phyloP scores from a whole-genome alignment of 139 green algal genomes.

The Parachlorella kessleri region DNA sequence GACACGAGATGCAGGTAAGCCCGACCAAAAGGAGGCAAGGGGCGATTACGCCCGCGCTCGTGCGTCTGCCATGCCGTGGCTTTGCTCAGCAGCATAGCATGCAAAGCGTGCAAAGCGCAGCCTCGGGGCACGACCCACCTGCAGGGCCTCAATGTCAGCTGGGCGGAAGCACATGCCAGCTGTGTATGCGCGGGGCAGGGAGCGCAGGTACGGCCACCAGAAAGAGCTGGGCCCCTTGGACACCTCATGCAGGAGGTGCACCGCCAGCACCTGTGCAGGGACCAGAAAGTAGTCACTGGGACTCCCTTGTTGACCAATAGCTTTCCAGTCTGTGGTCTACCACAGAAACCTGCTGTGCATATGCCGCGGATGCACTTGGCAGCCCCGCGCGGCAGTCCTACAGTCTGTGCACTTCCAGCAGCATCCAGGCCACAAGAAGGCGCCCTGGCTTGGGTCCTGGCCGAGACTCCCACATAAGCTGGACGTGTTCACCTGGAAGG shows the following conservation, averaged over 20 bases:
- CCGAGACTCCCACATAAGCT: too few relatives aligned
- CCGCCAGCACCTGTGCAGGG: conserved; percentile 55
- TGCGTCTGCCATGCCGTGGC: too few relatives aligned
- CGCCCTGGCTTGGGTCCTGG: too few relatives aligned
- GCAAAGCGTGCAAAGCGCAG: too few relatives aligned
- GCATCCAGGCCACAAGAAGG: not conserved
- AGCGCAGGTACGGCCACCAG: conserved; percentile 74
- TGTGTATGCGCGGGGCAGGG: conserved; percentile 65
- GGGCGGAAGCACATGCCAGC: conserved; percentile 46
- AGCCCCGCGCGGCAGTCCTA: not conserved
- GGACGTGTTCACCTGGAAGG: conserved; percentile 21
- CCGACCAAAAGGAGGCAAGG: not conserved
- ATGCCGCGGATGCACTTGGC: not conserved
- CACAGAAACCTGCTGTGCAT: not conserved
- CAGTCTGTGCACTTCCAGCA: not conserved
- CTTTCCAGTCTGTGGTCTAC: too few relatives aligned
- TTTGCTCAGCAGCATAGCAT: too few relatives aligned
- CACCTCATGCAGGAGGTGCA: conserved; percentile 74
- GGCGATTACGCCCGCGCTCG: too few relatives aligned
- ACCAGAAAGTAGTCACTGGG: conserved; percentile 3
- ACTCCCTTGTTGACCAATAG: too few relatives aligned
- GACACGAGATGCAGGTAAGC: not conserved
- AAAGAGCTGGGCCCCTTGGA: conserved; percentile 49
- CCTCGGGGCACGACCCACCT: conserved; percentile 18
- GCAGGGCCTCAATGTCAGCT: conserved; percentile 42